phyloP scores from a whole-genome alignment of 306 rosid genomes.

The Cicer arietinum region DNA sequence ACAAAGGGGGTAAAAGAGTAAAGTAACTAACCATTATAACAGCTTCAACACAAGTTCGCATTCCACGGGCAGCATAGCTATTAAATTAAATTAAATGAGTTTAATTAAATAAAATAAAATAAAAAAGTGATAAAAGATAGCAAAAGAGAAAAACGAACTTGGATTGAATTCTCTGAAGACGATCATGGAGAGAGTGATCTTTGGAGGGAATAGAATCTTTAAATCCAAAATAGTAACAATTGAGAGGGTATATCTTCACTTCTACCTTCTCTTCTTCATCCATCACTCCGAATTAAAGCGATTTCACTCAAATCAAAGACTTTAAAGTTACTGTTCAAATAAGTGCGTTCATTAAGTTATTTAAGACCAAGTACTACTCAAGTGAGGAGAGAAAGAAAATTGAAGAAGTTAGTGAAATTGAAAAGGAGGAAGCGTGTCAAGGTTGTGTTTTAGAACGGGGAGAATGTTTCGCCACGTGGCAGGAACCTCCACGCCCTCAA shows the following conservation, averaged over 20 bases:
- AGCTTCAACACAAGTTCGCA: slow-evolving; percentile 79
- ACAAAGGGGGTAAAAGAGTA: neutral
- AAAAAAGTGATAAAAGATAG: neutral
- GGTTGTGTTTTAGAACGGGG: too few relatives aligned
- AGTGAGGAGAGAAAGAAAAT: neutral
- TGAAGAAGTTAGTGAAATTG: neutral
- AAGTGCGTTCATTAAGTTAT: too few relatives aligned
- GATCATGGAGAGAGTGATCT: slow-evolving; percentile 59
- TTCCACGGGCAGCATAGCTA: slow-evolving; percentile 76
- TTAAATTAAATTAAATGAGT: neutral
- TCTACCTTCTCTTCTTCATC: slow-evolving; percentile 2
- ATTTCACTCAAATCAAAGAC: neutral
- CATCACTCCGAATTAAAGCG: neutral
- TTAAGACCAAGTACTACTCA: too few relatives aligned
- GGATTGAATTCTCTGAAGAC: slow-evolving; percentile 60
- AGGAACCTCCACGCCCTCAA: too few relatives aligned
- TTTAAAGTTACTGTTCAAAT: too few relatives aligned
- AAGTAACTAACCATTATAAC: slow-evolving; percentile 69
- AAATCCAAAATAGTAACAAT: slow-evolving; percentile 77
- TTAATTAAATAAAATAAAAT: neutral
- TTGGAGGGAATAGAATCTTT: slow-evolving; percentile 61
- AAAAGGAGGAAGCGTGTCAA: too few relatives aligned
- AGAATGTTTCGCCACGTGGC: too few relatives aligned
- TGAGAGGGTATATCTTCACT: slow-evolving; percentile 70
- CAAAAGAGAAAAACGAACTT: slow-evolving; percentile 52